Evolutionary conservation across 1,139 yeast genomes (phyloP).

Genomic region (Kurtzmaniella quercitrusa): DNA sequence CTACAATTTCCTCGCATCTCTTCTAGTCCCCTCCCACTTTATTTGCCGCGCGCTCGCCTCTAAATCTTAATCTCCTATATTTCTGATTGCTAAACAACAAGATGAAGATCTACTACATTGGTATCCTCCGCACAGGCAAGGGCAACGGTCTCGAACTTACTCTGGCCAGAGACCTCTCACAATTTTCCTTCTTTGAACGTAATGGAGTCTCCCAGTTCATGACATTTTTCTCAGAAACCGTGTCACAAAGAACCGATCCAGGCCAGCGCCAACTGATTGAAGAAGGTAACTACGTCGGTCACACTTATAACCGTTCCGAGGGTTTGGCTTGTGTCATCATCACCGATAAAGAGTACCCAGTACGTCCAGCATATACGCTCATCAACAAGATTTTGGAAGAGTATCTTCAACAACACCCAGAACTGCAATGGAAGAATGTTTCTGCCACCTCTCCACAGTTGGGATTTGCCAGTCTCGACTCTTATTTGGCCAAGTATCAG

Average conservation of each 20-base stretch:
- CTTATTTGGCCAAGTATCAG: conserved; percentile 79
- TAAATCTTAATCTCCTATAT: neutral
- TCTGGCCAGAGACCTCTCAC: conserved; percentile 76
- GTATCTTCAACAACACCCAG: conserved; percentile 79
- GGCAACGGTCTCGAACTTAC: conserved; percentile 72
- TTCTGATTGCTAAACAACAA: conserved; percentile 1
- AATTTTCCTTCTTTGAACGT: conserved; percentile 86
- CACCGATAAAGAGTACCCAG: conserved; percentile 94
- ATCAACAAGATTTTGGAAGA: conserved; percentile 90
- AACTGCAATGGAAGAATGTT: conserved; percentile 60
- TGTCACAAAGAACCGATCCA: conserved; percentile 78
- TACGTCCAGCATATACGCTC: conserved; percentile 93
- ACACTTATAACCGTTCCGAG: conserved; percentile 84
- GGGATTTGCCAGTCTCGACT: conserved; percentile 59
- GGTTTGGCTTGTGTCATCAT: conserved; percentile 92
- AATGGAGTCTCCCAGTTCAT: conserved; percentile 79
- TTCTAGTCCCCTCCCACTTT: no score
- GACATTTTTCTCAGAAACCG: conserved; percentile 91
- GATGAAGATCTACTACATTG: conserved; percentile 91
- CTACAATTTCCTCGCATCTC: no score
- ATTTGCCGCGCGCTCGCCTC: no score
- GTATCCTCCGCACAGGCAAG: conserved; percentile 65
- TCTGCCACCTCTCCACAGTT: conserved; percentile 47
- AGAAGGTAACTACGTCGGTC: conserved; percentile 89
- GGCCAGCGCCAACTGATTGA: conserved; percentile 95